These are phyloP conservation scores for Colletotrichum navitas DNA, from an alignment of 2,329 filamentous ascomycete species.

Conservation along the genomic window DNA sequence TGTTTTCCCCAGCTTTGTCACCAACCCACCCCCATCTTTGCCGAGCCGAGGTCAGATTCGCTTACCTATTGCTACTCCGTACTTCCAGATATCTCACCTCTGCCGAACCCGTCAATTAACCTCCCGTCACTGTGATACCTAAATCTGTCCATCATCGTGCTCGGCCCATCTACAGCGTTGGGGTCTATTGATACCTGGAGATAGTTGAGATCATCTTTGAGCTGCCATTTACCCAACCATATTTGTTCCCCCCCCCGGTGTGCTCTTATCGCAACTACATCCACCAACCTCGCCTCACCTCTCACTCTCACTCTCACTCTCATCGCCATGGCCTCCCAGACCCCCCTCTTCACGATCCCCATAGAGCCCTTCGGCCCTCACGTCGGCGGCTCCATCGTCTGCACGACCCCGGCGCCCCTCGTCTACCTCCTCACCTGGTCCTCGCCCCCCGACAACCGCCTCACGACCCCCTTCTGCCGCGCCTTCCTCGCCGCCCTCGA, in stretches of 20 bases:
- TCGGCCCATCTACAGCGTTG: background rate
- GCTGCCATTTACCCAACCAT: no score
- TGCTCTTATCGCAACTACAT: background rate
- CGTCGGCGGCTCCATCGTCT: constrained; percentile 70
- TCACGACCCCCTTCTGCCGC: constrained; percentile 76
- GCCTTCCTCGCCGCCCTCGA: constrained; percentile 79
- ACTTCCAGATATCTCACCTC: background rate
- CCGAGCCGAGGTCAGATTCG: constrained; percentile 34
- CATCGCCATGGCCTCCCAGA: constrained; percentile 46
- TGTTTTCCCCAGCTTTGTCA: background rate
- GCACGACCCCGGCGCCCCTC: constrained; percentile 69
- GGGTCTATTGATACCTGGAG: background rate
- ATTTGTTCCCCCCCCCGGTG: no score
- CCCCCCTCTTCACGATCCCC: constrained; percentile 70
- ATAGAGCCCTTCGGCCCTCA: constrained; percentile 60
- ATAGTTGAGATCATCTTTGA: background rate
- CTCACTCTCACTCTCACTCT: background rate
- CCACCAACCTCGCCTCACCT: background rate
- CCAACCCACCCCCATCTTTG: background rate
- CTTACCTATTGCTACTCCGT: background rate
- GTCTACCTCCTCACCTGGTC: constrained; percentile 81
- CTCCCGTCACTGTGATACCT: background rate
- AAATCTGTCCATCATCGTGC: background rate
- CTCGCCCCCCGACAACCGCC: constrained; percentile 81
- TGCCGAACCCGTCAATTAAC: background rate